Conservation (phyloP, 495 filamentous ascomycete species). For the Lentithecium fluviatile region DNA sequence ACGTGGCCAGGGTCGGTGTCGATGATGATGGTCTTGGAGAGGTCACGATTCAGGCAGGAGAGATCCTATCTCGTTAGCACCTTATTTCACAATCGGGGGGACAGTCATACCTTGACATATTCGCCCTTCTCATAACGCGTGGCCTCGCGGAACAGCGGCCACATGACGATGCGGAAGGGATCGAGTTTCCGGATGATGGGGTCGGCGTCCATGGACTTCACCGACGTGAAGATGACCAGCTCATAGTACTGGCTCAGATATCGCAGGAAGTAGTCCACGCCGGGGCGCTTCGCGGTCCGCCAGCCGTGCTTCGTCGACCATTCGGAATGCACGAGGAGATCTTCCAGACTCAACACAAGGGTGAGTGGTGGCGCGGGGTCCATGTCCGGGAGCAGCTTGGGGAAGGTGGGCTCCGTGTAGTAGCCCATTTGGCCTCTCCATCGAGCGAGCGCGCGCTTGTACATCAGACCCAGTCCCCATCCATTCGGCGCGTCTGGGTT, state of each 20-base stretch:
- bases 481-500: constrained; percentile 71
- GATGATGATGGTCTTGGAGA: constrained; percentile 89
- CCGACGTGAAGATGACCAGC: constrained; percentile 88
- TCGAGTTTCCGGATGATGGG: constrained; percentile 90
- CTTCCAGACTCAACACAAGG: constrained; percentile 86
- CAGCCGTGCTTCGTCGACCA: constrained; percentile 94
- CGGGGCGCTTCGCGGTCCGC: constrained; percentile 92
- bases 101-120: constrained; percentile 78
- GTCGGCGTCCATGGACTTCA: constrained; percentile 76
- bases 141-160: constrained; percentile 90
- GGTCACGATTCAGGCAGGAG: constrained; percentile 90
- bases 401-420: constrained; percentile 95
- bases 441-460: constrained; percentile 72
- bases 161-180: constrained; percentile 93
- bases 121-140: constrained; percentile 93
- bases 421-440: constrained; percentile 72
- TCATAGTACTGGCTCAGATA: constrained; percentile 98
- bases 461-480: constrained; percentile 73
- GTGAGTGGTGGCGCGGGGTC: constrained; percentile 82
- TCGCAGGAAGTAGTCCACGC: constrained; percentile 93
- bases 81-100: constrained; percentile 3
- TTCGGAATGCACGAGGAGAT: constrained; percentile 88
- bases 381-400: constrained; percentile 86
- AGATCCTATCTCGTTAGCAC: constrained; percentile 64
- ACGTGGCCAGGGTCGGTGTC: constrained; percentile 82